These are phyloP conservation scores for Clarireedia hainanense DNA, from an alignment of 2,329 filamentous ascomycete species.

Conservation along the genomic window DNA sequence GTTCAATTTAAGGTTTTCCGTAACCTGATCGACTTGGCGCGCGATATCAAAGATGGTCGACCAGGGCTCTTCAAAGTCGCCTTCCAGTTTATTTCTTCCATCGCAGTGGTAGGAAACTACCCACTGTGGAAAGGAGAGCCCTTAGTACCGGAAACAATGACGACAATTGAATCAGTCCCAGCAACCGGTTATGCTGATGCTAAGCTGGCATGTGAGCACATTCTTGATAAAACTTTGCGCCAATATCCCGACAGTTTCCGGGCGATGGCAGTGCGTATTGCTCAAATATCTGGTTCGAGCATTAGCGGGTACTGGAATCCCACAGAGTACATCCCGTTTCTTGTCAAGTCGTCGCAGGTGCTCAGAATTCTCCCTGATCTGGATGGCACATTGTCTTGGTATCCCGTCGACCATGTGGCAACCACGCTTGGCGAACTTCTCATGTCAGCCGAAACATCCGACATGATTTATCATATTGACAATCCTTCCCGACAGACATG, in stretches of 20 bases:
- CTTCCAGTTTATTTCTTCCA: slow-evolving; percentile 38
- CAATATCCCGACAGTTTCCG: slow-evolving; percentile 36
- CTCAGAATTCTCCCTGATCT: slow-evolving; percentile 36
- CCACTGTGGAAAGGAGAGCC: slow-evolving; percentile 24
- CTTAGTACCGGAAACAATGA: slow-evolving; percentile 36
- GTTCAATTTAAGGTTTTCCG: slow-evolving; percentile 38
- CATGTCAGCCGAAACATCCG: background rate
- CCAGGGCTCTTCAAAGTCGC: slow-evolving; percentile 14
- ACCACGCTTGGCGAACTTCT: background rate
- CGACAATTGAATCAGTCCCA: slow-evolving; percentile 34
- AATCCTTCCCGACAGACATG: background rate
- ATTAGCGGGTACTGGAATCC: slow-evolving; percentile 47
- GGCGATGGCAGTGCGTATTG: slow-evolving; percentile 37
- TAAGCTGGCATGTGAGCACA: slow-evolving; percentile 42
- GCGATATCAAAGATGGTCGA: background rate
- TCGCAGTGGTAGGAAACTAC: slow-evolving; percentile 32
- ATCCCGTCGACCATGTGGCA: background rate
- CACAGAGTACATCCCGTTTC: slow-evolving; percentile 41
- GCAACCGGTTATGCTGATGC: slow-evolving; percentile 44
- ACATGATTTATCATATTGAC: background rate
- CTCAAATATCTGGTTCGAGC: slow-evolving; percentile 45
- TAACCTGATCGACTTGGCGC: slow-evolving; percentile 20
- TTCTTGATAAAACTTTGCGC: slow-evolving; percentile 41
- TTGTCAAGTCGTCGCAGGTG: slow-evolving; percentile 43
- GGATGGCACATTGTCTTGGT: slow-evolving; percentile 22